Evolutionary conservation across 345 rosid species (phyloP).

Genomic region (Gossypium turneri): DNA sequence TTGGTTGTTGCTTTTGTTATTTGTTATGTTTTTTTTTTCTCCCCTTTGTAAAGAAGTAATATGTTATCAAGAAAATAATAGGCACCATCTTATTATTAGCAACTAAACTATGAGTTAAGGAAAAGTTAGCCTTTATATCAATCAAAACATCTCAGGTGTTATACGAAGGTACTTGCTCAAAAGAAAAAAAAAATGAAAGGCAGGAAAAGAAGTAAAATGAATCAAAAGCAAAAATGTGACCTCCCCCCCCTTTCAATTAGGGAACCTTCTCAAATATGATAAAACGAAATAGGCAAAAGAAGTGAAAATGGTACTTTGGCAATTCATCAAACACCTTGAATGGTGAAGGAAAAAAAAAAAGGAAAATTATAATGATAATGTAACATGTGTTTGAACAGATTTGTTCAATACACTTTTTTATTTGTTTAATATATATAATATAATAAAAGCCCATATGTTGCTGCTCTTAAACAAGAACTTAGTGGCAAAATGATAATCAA

Average conservation of each 20-base stretch:
- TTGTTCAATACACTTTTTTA: not conserved
- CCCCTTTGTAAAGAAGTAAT: not conserved
- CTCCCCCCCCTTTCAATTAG: not conserved
- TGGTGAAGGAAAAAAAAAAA: not conserved
- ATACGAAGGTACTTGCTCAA: not conserved
- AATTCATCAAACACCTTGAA: conserved; percentile 1
- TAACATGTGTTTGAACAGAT: not conserved
- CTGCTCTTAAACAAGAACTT: not conserved
- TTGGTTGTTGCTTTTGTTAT: not conserved
- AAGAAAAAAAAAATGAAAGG: not conserved
- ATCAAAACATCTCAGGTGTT: not conserved
- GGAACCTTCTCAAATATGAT: not conserved
- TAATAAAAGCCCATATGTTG: not conserved
- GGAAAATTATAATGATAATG: not conserved
- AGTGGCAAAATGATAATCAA: not conserved
- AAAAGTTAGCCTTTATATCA: not conserved
- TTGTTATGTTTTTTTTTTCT: not conserved
- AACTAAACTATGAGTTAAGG: not conserved
- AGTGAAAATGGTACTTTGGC: not conserved
- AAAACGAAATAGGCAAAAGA: not conserved
- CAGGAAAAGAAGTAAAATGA: not conserved
- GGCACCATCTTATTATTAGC: not conserved
- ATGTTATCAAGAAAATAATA: not conserved
- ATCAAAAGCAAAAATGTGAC: not conserved
- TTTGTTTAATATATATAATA: not conserved